Conservation (phyloP, 352 stramenopile genomes). For the Phytophthora fragariaefolia region DNA sequence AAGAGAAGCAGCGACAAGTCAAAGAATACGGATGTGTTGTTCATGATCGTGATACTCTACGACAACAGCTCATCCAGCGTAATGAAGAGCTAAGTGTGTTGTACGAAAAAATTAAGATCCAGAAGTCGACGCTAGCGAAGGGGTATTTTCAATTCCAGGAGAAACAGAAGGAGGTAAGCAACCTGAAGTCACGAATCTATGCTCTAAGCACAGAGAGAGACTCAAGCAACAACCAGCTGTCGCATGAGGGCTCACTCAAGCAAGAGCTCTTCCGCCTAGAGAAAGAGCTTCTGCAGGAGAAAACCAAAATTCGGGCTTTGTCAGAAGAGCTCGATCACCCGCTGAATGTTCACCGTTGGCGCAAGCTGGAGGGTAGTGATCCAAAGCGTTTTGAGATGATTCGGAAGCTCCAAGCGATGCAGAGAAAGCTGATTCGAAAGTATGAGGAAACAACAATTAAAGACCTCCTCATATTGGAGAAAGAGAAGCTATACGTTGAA, state of each 20-base stretch:
- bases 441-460: constrained; percentile 75
- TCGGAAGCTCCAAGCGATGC: constrained; percentile 86
- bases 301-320: constrained; percentile 89
- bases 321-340: constrained; percentile 91
- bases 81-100: constrained; percentile 86
- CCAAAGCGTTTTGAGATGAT: constrained; percentile 91
- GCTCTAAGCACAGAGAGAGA: constrained; percentile 60
- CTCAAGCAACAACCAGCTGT: constrained; percentile 70
- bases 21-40: constrained; percentile 90
- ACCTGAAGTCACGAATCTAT: constrained; percentile 68
- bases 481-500: constrained; percentile 94
- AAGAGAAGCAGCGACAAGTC: constrained; percentile 86
- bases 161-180: constrained; percentile 58
- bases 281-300: constrained; percentile 80
- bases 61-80: constrained; percentile 88
- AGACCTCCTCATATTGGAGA: constrained; percentile 79
- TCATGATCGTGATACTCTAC: constrained; percentile 86
- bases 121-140: constrained; percentile 86
- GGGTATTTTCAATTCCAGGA: constrained; percentile 82
- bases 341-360: constrained; percentile 93
- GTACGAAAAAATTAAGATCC: constrained; percentile 94
- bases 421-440: constrained; percentile 87
- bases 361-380: constrained; percentile 89
- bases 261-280: constrained; percentile 70
- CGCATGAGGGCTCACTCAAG: constrained; percentile 65